Base-by-base conservation (phyloP, 805 yeast genomes). In the Teunomyces funiuensis region DNA sequence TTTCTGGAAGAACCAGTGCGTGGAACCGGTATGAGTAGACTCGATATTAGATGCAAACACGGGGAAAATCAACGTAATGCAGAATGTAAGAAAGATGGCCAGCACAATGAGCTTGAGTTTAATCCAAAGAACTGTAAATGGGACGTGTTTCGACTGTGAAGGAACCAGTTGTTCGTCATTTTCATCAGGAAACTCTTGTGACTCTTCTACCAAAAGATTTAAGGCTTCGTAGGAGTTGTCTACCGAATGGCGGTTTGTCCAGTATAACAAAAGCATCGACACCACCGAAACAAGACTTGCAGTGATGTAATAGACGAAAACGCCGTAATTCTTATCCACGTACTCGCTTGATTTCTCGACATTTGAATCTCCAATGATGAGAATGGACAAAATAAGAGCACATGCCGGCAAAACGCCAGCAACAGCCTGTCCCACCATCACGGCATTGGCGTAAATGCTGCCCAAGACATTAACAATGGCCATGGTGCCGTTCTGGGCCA, bases 391-490 rank as follows among this genome's bases (percentile, higher is more conserved):
- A 45, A 81, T 82, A 51, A 80, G 75, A 10, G 85, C 82, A 14
- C 85, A 57, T 0, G 96, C 81, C 2, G 99, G 98, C 26, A 91
- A 66, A 0, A 93, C 96, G 2, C 99, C 99, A 0, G 97, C 88
- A 13, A 91, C 68, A 0, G 96, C 96, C 61, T 91, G 96, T 1
- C 99, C 99, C 3, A 90, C 90, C 85, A 93, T 87, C 2, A 85
- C 85, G 0, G 86, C 95, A 55, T 93, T 96, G 8, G 95, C 90
- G 57, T 78, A 86, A 10, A 80, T 74, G 1, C 88, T 74, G 3
- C 93, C 90, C 56, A 80, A 71, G 1, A 84, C 79, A 53, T 87
- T 86, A 2, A 84, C 93, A 29, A 88, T 73, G 4, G 98, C 96
- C 81, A 90, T 80, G 6, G 86, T 74, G 9, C 97, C 97, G 54